These are phyloP conservation scores for Chlorella sp. DNA, from an alignment of 139 green algal genomes.

Conservation along the genomic window DNA sequence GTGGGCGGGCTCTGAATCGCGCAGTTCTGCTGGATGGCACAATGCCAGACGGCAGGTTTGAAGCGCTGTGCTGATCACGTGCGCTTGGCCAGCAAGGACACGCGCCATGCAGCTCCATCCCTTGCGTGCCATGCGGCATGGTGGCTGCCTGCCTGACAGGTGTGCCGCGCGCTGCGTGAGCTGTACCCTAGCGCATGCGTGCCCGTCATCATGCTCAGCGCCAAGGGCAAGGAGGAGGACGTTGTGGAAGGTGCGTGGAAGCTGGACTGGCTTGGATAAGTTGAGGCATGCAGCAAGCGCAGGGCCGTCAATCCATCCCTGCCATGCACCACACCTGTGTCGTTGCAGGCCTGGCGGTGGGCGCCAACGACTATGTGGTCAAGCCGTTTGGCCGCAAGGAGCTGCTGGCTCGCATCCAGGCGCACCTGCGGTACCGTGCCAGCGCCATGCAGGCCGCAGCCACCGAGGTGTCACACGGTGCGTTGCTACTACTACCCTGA, in stretches of 20 bases:
- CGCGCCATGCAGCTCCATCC: not conserved
- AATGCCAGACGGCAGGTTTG: not conserved
- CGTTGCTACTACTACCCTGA: too few species aligned
- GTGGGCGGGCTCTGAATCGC: not conserved
- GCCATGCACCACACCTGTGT: too few species aligned
- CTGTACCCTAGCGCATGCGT: conserved; percentile 46
- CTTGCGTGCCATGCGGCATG: not conserved
- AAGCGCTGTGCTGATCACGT: not conserved
- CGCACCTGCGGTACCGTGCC: conserved; percentile 50
- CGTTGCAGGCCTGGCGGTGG: not conserved
- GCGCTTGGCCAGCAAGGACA: not conserved
- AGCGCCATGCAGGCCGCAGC: conserved; percentile 2
- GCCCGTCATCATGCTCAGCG: conserved; percentile 63
- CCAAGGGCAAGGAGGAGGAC: conserved; percentile 59
- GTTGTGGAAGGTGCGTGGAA: conserved; percentile 69
- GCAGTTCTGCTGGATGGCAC: not conserved
- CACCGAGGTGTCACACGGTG: too few species aligned
- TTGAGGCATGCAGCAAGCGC: too few species aligned
- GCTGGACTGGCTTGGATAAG: too few species aligned
- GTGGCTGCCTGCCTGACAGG: conserved; percentile 3
- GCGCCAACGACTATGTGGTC: not conserved
- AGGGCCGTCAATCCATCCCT: too few species aligned
- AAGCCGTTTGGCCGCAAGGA: conserved; percentile 52
- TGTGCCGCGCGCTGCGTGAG: conserved; percentile 36
- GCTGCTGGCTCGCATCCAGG: conserved; percentile 52